These are phyloP conservation scores for Komagataella mondaviorum DNA, from an alignment of 805 yeast genomes.

Conservation along the genomic window DNA sequence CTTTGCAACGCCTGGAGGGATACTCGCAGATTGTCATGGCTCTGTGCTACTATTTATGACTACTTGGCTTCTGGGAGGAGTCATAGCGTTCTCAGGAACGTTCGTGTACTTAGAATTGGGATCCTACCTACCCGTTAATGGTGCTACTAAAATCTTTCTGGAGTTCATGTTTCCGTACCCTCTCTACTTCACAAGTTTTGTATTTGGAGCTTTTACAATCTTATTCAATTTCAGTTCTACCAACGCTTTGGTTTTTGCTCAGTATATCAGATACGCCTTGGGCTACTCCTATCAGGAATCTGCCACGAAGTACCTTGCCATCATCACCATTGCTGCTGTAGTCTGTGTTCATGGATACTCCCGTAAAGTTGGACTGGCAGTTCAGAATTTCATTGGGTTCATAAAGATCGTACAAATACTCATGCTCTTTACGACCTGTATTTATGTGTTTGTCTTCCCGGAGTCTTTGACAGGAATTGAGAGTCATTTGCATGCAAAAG, in stretches of 20 bases:
- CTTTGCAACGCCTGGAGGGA: slow-evolving; percentile 51
- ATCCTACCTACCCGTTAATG: slow-evolving; percentile 51
- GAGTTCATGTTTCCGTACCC: slow-evolving; percentile 50
- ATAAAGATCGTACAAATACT: slow-evolving; percentile 26
- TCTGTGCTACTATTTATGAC: slow-evolving; percentile 38
- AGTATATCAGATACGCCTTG: slow-evolving; percentile 26
- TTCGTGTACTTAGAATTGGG: slow-evolving; percentile 52
- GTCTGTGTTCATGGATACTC: slow-evolving; percentile 25
- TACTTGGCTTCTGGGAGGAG: slow-evolving; percentile 46
- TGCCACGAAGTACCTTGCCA: slow-evolving; percentile 11
- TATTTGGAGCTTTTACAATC: slow-evolving; percentile 26
- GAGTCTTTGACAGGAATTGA: slow-evolving; percentile 8
- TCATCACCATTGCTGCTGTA: slow-evolving; percentile 5
- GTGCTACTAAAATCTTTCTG: slow-evolving; percentile 55
- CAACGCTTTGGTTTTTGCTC: slow-evolving; percentile 35
- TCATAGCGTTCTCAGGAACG: slow-evolving; percentile 46
- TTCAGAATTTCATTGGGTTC: slow-evolving; percentile 30
- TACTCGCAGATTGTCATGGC: slow-evolving; percentile 47
- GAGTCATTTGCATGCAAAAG: slow-evolving; percentile 8
- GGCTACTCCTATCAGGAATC: slow-evolving; percentile 18
- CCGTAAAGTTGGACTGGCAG: slow-evolving; percentile 24
- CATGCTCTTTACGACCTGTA: slow-evolving; percentile 23
- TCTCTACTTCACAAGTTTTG: slow-evolving; percentile 24
- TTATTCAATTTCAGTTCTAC: slow-evolving; percentile 27
- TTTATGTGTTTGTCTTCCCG: slow-evolving; percentile 26